Base-by-base conservation (phyloP, 179 eudicot genomes). In the Carnegiea gigantea region DNA sequence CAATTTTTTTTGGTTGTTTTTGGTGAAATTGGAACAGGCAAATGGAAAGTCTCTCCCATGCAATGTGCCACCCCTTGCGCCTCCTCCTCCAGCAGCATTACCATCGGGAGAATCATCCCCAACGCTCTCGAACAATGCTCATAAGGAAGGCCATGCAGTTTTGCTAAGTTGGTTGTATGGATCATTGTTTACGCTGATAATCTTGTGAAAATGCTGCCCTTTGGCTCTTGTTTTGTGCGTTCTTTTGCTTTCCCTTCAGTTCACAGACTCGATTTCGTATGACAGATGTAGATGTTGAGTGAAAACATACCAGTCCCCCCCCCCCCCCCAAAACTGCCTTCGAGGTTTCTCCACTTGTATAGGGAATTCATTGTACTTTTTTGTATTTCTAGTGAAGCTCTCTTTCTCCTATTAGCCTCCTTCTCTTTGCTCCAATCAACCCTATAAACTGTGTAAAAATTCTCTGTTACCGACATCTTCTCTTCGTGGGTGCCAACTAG, bases 81-180 rank as follows among this genome's bases (percentile, higher is more conserved):
- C 98, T 68, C 98, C 98, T 20, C 98, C 98, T 2, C 98, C 98
- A 13, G 95, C 97, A 0, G 89, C 80, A 73, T 79, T 82, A 40
- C 48, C 88, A 30, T 49, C 82, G 21, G 70, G 48, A 9, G 62
- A 70, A 51, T 11, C 83, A 49, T 49, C 87, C 0, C 24, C 80
- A 6, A 15, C 71, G 1, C 77, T 72, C 20, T 79, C 85, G 51
- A 84, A 62, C 71, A 23, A 74, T 15, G 85, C 87, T 78, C 79
- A 40, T 21, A 85, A 26, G 46, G 46, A 15, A 14, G 46, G 7
- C 17, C 76, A 73, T 49, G 44, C 67, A 8, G 23, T n/a, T 38
- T 75, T 54, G 24, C 54, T 5, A 40, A 60, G 51, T 51, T 84
- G 84, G 84, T 54, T 74, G 28, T 81, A 57, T 75, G 87, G 77